Evolutionary conservation across 768 basidiomycete species (phyloP).

Genomic region (Leccinellum rugosiceps): DNA sequence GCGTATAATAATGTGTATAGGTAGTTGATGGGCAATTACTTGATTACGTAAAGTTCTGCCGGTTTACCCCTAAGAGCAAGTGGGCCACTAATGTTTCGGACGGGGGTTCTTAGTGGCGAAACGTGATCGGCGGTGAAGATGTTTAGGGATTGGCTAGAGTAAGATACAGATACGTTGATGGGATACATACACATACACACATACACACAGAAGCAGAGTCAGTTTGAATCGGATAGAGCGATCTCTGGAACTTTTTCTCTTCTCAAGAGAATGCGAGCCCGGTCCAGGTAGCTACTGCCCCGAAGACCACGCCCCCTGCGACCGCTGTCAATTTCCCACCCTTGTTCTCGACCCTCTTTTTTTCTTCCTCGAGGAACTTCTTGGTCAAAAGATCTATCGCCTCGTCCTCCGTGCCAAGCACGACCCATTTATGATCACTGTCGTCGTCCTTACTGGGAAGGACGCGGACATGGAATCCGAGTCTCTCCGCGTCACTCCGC

Average conservation of each 20-base stretch:
- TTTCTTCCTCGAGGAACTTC: constrained; percentile 31
- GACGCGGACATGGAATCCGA: constrained; percentile 43
- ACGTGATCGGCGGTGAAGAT: constrained; percentile 3
- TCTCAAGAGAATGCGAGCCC: constrained; percentile 51
- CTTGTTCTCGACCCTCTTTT: constrained; percentile 18
- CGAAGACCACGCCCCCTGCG: constrained; percentile 58
- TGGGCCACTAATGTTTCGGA: neutral
- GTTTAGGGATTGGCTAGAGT: neutral
- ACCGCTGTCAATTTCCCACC: constrained; percentile 39
- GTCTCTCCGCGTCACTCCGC: constrained; percentile 37
- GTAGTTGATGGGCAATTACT: neutral
- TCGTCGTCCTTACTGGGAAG: constrained; percentile 24
- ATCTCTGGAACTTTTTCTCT: neutral
- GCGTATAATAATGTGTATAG: neutral
- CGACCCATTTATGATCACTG: constrained; percentile 39
- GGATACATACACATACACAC: constrained; percentile 1
- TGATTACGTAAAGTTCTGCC: neutral
- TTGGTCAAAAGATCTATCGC: constrained; percentile 37
- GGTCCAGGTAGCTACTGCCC: constrained; percentile 58
- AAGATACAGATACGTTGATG: neutral
- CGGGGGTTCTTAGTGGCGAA: neutral
- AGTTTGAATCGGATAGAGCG: neutral
- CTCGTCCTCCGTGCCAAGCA: constrained; percentile 50
- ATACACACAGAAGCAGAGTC: neutral
- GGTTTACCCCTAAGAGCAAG: neutral